Evolutionary conservation across 2,329 filamentous ascomycete genomes (phyloP).

Genomic region (Annulohypoxylon truncatum): DNA sequence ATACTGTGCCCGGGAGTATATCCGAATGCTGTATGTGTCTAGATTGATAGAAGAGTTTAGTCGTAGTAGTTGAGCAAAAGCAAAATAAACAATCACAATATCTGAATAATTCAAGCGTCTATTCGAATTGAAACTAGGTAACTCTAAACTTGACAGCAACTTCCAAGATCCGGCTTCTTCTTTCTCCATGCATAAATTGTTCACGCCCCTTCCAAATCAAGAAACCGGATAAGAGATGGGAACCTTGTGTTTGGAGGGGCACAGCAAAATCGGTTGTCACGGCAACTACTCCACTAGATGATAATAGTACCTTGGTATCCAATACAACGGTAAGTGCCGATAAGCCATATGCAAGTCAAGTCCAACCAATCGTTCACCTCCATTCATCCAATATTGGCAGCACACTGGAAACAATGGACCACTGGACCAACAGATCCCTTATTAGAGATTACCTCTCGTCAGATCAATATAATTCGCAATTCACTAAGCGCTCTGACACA

Average conservation of each 20-base stretch:
- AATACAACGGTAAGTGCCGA: slow-evolving; percentile 28
- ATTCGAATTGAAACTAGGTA: not conserved
- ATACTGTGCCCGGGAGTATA: not conserved
- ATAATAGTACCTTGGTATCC: slow-evolving; percentile 10
- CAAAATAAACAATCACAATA: not conserved
- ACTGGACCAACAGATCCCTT: too few species aligned
- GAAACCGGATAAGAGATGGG: not conserved
- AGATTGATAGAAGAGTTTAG: not conserved
- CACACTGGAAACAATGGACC: not conserved
- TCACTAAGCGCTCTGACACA: slow-evolving; percentile 16
- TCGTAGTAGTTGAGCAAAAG: not conserved
- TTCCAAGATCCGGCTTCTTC: not conserved
- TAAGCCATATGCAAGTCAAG: not conserved
- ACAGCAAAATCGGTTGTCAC: slow-evolving; percentile 24
- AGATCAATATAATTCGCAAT: slow-evolving; percentile 22
- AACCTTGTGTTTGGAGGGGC: slow-evolving; percentile 31
- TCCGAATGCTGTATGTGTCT: not conserved
- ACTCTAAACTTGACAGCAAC: not conserved
- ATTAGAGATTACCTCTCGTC: slow-evolving; percentile 3
- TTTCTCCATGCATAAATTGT: slow-evolving; percentile 4
- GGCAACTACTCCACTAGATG: slow-evolving; percentile 26
- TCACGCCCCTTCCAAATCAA: not conserved
- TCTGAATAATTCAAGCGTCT: not conserved
- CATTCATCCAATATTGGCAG: not conserved
- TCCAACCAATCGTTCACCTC: not conserved